phyloP scores from a whole-genome alignment of 1,139 yeast genomes.

The Diutina pseudorugosa region DNA sequence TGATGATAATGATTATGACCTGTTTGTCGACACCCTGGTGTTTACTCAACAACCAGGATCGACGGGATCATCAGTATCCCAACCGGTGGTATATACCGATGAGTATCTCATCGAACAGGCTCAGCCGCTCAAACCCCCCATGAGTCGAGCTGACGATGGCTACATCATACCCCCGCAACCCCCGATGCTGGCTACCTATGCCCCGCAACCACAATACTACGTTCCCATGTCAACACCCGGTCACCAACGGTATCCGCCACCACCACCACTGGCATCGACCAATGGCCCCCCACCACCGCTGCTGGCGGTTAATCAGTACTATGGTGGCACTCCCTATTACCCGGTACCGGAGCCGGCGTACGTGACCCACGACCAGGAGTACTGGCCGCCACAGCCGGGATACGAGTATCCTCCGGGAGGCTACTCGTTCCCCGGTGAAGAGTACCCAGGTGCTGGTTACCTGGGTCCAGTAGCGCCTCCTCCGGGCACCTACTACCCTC shows the following conservation, averaged over 20 bases:
- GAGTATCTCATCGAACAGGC: conserved; percentile 39
- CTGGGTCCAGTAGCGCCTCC: background rate
- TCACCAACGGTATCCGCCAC: background rate
- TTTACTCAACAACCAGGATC: conserved; percentile 8
- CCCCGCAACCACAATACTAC: background rate
- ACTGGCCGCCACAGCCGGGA: background rate
- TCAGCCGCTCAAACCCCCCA: conserved; percentile 16
- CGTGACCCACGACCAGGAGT: background rate
- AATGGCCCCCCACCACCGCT: no score
- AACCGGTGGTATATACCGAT: conserved; percentile 23
- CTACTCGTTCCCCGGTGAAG: background rate
- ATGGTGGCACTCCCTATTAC: background rate
- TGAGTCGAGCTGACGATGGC: background rate
- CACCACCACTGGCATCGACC: background rate
- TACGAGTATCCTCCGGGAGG: background rate
- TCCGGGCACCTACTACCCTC: background rate
- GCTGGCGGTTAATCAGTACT: no score
- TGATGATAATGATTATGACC: conserved; percentile 1
- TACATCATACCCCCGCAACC: background rate
- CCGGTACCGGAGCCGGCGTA: background rate
- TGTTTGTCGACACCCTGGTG: conserved; percentile 19
- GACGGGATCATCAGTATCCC: conserved; percentile 13
- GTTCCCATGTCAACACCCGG: background rate
- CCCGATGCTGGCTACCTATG: background rate
- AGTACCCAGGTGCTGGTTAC: conserved; percentile 2